Base-by-base conservation (phyloP, 208 protist genomes). In the Crithidia expoeki region DNA sequence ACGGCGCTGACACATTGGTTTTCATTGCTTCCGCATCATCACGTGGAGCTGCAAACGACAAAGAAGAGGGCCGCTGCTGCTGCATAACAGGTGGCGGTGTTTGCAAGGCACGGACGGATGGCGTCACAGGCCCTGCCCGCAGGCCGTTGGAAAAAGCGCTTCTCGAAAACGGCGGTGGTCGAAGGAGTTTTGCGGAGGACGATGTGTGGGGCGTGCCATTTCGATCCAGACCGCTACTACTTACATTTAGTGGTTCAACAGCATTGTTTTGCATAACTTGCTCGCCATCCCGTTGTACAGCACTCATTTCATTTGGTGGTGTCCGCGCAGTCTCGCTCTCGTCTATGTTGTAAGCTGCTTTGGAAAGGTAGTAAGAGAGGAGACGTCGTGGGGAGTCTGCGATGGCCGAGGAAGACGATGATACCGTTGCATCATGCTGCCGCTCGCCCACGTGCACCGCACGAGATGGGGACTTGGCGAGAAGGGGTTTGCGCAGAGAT, bases 361-460 rank as follows among this genome's bases (percentile, higher is more conserved):
- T 76, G n/a, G 71, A 69, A 12, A 76, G 46, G 55, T 76, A 76
- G 47, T 76, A 76, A n/a, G 71, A 69, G n/a, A 69, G 62, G 2
- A 76, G 61, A 25, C 71, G 61, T 2, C 71, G 55, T 4, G 71
- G 71, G 19, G 63, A 70, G 62, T 76, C 56, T 1, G 46, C 71
- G 30, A 64, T 65, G 34, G 46, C 49, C n/a, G 70, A 58, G 9
- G 53, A 33, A 1, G 70, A 63, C 12, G 27, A 27, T 6, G 40
- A 14, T 28, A 21, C 4, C 14, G 33, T 25, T 38, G 46, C 21
- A 40, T 53, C 47, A 25, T 33, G 30, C 14, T 27, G 30, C 23
- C 27, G 5, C n/a, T 19, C 38, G 30, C 42, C 44, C 21, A 42
- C 34, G 50, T n/a, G 25, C 28, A 17, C 42, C 27, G 40, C 33